Conservation (phyloP, 495 filamentous ascomycete genomes). For the Neurospora tetraspora region DNA sequence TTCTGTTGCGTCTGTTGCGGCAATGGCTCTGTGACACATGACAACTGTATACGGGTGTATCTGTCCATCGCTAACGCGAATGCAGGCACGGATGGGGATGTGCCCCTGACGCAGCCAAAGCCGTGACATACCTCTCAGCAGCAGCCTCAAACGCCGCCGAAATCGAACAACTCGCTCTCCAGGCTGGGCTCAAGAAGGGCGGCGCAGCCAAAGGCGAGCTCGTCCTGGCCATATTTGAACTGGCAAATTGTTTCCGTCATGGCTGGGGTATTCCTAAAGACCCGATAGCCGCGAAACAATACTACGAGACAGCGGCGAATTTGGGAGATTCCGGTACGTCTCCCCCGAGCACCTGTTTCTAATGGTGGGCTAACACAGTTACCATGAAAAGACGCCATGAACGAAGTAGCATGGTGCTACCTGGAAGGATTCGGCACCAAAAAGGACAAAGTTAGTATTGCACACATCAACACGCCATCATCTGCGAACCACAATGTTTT, state of each 20-base stretch:
- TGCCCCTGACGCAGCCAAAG: conserved; percentile 55
- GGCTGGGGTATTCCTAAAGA: conserved; percentile 93
- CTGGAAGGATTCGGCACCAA: conserved; percentile 86
- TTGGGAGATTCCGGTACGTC: conserved; percentile 68
- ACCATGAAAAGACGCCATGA: conserved; percentile 70
- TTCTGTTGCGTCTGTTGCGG: background rate
- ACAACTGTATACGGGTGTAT: background rate
- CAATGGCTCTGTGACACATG: background rate
- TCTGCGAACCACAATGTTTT: background rate
- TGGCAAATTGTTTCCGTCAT: conserved; percentile 91
- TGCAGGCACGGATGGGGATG: conserved; percentile 91
- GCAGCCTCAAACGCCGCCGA: conserved; percentile 87
- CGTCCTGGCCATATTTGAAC: conserved; percentile 92
- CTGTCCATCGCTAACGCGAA: background rate
- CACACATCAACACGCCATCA: background rate
- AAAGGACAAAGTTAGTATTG: conserved; percentile 84
- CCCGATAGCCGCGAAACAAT: conserved; percentile 76
- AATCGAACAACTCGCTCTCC: conserved; percentile 72
- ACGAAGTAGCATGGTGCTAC: conserved; percentile 94
- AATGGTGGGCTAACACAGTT: background rate
- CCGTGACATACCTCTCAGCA: conserved; percentile 71
- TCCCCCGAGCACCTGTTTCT: background rate
- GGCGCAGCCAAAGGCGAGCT: conserved; percentile 94
- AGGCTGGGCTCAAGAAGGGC: conserved; percentile 82
- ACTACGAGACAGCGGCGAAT: conserved; percentile 95